Conservation (phyloP, 2,329 filamentous ascomycete species). For the Trichophyton mentagrophytes region DNA sequence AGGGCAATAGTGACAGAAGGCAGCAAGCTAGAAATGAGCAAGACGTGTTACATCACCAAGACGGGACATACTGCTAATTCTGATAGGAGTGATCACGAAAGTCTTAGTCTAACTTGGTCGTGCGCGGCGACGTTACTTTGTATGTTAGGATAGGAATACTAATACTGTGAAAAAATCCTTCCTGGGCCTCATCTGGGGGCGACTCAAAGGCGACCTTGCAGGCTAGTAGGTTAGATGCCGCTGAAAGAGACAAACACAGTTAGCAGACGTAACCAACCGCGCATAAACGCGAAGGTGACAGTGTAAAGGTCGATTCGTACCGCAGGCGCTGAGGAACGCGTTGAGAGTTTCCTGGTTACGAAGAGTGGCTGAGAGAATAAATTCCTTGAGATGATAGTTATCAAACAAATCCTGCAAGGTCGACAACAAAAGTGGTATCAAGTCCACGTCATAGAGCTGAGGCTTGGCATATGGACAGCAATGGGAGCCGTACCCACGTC, state of each 20-base stretch:
- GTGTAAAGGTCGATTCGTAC: conserved; percentile 31
- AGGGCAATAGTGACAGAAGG: too few relatives aligned
- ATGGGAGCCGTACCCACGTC: background rate
- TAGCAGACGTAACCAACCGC: conserved; percentile 5
- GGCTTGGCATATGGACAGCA: background rate
- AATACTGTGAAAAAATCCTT: conserved; percentile 37
- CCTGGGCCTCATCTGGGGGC: conserved; percentile 32
- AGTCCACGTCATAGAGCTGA: conserved; percentile 49
- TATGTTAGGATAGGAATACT: conserved; percentile 29
- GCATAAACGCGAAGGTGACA: background rate
- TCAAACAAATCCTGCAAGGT: conserved; percentile 46
- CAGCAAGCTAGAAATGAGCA: too few relatives aligned
- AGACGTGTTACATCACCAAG: background rate
- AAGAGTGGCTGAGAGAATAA: conserved; percentile 49
- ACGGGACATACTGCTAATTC: too few relatives aligned
- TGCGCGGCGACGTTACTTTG: background rate
- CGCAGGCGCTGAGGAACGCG: conserved; percentile 44
- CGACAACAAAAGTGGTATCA: conserved; percentile 44
- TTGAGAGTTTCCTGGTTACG: conserved; percentile 51
- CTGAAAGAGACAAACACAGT: conserved; percentile 15
- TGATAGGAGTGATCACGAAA: background rate
- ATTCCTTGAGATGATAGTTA: conserved; percentile 37
- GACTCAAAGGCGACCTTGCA: conserved; percentile 32
- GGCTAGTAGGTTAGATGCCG: conserved; percentile 24
- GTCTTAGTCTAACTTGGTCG: background rate